These are phyloP conservation scores for Neonothopanus nambi DNA, from an alignment of 1,284 basidiomycete species.

Conservation along the genomic window DNA sequence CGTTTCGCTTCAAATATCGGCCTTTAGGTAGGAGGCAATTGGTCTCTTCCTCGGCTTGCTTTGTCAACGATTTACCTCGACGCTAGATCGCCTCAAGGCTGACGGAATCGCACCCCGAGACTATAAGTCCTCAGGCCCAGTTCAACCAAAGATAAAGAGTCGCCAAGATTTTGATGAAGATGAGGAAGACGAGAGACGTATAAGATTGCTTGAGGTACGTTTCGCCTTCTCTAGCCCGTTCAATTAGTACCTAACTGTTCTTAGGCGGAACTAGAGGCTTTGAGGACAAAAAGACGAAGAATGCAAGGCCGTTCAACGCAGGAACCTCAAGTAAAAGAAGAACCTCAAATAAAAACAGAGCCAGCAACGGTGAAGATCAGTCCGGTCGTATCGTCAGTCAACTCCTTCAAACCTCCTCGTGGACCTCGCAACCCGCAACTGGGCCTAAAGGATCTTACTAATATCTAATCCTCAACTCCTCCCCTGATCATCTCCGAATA, in stretches of 20 bases:
- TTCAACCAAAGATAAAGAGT: background rate
- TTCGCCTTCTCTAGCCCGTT: background rate
- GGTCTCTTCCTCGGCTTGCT: constrained; percentile 3
- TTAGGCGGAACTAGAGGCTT: background rate
- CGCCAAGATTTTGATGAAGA: background rate
- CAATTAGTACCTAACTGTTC: background rate
- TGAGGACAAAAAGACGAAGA: constrained; percentile 1
- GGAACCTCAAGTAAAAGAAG: background rate
- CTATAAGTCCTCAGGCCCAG: background rate
- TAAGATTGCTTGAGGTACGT: background rate
- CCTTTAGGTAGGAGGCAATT: constrained; percentile 23
- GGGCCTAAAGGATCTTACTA: background rate
- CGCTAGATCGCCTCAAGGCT: constrained; percentile 7
- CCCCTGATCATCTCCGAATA: background rate
- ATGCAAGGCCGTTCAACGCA: background rate
- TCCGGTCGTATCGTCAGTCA: too few relatives aligned
- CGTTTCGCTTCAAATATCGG: constrained; percentile 30
- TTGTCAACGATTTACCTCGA: background rate
- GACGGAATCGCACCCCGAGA: constrained; percentile 9
- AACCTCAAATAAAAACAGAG: too few relatives aligned
- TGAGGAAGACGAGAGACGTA: background rate
- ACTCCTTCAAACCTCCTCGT: too few relatives aligned
- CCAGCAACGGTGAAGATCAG: too few relatives aligned
- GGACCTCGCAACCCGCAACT: background rate
- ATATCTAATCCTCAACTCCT: background rate